phyloP scores from a whole-genome alignment of 768 basidiomycete genomes.

The Mycena belliarum region DNA sequence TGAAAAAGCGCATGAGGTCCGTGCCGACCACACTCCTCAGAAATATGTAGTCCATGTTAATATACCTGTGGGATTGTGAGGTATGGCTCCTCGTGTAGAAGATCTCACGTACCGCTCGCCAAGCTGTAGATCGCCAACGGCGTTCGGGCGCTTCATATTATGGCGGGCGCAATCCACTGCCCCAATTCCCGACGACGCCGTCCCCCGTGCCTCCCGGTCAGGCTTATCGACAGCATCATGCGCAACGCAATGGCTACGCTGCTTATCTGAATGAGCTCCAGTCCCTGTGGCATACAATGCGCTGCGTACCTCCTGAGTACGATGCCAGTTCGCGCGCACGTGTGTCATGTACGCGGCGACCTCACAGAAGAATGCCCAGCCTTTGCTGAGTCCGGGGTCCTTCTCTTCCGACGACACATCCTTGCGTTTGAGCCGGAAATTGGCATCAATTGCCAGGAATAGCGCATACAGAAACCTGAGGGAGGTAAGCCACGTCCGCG shows the following conservation, averaged over 20 bases:
- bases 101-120: constrained; percentile 30
- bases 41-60: constrained; percentile 24
- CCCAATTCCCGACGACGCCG: not conserved
- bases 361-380: not conserved
- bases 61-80: not conserved
- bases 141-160: not conserved
- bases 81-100: not conserved
- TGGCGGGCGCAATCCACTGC: not conserved
- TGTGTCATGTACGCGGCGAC: not conserved
- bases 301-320: not conserved
- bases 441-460: constrained; percentile 29
- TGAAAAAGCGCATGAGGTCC: constrained; percentile 4
- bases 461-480: not conserved
- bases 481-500: no score
- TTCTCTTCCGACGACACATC: not conserved
- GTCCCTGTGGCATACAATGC: not conserved
- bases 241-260: constrained; percentile 32
- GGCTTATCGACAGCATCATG: constrained; percentile 35
- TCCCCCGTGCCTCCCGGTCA: not conserved
- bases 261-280: constrained; percentile 15
- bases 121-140: constrained; percentile 1
- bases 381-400: not conserved
- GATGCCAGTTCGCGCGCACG: not conserved
- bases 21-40: constrained; percentile 1
- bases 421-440: constrained; percentile 19